Base-by-base conservation (phyloP, 495 filamentous ascomycete genomes). In the Neurospora sublineolata region DNA sequence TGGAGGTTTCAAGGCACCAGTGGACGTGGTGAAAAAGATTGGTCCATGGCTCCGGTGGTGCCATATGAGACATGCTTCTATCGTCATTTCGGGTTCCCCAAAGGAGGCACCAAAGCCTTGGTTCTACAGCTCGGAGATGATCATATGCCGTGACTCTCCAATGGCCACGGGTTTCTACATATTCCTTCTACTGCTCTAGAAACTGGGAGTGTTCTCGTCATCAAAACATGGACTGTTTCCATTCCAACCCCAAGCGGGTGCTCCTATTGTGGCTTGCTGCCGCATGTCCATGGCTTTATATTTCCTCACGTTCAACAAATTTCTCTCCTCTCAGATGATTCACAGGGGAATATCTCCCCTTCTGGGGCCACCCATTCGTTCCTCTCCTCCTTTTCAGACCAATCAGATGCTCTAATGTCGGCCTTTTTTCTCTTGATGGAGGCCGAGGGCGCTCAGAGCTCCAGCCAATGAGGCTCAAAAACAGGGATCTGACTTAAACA, bases 401-500 rank as follows among this genome's bases (percentile, higher is more conserved):
- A 79, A 80, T 80, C 68, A 75, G 38, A 33, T 37, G 7, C 23
- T 69, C n/a, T 39, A 33, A 36, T 70, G 36, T 75, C 74, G 76
- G 69, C 41, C 70, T 64, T 72, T 76, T 77, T 69, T 73, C 73
- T 68, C 73, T 68, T 73, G 75, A 76, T 77, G 76, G 76, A 70
- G 73, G 76, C 76, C 79, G 73, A 74, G 75, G 76, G 77, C 76
- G 76, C 75, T 71, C 72, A 74, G 71, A 40, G 70, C 58, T 46
- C 64, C 73, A 78, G 74, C 79, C 79, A 79, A 80, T 80, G 76
- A 78, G 71, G 72, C 76, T 74, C 78, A 75, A 76, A 68, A 79
- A 71, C 79, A 80, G 78, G 79, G 79, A 76, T 80, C 70, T 60
- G 74, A 76, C 72, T 73, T 75, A 70, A 74, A 73, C 77, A 77